These are phyloP conservation scores for Bassia scoparia DNA, from an alignment of 148 eudicot species.

Conservation along the genomic window DNA sequence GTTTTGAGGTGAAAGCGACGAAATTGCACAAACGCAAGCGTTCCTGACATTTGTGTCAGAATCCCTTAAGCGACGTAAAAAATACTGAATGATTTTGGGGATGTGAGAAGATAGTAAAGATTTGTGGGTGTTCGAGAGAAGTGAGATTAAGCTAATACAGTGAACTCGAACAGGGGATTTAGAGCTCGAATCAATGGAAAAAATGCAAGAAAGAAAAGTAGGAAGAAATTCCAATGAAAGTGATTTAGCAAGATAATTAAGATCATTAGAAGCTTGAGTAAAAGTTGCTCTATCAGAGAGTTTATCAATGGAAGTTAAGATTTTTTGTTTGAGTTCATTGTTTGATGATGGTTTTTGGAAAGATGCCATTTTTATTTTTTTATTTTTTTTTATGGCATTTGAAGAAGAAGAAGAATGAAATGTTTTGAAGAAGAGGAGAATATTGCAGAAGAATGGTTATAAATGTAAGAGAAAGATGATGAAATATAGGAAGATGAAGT, in stretches of 20 bases:
- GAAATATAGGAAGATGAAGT: neutral
- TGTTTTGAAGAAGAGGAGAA: neutral
- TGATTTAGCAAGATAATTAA: constrained; percentile 37
- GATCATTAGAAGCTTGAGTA: constrained; percentile 40
- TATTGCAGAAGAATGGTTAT: constrained; percentile 1
- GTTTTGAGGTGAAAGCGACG: constrained; percentile 21
- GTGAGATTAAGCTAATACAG: constrained; percentile 35
- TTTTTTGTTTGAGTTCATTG: constrained; percentile 43
- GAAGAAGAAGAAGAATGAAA: neutral
- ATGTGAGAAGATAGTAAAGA: constrained; percentile 41
- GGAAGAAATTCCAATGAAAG: constrained; percentile 37
- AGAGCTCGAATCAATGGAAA: constrained; percentile 42
- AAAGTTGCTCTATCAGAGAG: constrained; percentile 68
- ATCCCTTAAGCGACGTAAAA: constrained; percentile 54
- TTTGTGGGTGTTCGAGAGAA: constrained; percentile 23
- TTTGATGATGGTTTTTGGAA: constrained; percentile 11
- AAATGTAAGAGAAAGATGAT: constrained; percentile 6
- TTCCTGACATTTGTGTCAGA: constrained; percentile 47
- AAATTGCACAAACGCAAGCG: constrained; percentile 33
- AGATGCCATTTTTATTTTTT: neutral
- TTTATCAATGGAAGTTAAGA: constrained; percentile 44
- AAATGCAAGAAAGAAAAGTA: constrained; percentile 44
- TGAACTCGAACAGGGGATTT: constrained; percentile 55
- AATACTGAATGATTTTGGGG: constrained; percentile 34
- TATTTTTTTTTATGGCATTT: constrained; percentile 2